Percentiles rank a stretch among this genome's conserved stretches.
These are phyloP conservation scores for Suhomyces chickasaworum DNA, from an alignment of 1,139 yeast species.

Conservation along the genomic window DNA sequence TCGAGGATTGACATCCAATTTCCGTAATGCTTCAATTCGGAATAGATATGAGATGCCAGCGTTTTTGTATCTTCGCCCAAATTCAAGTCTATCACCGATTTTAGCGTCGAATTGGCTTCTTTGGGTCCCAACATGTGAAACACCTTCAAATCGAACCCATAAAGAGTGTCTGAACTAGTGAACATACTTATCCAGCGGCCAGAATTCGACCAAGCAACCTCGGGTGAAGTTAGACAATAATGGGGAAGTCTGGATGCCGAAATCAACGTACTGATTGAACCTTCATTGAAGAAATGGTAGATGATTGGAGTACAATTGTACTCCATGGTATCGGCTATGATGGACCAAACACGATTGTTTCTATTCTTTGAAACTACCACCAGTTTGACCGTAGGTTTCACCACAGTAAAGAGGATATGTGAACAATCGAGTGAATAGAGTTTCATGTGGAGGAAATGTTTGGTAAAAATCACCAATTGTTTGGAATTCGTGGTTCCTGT, in stretches of 20 bases:
- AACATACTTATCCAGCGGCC: slow-evolving; percentile 42
- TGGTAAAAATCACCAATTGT: slow-evolving; percentile 39
- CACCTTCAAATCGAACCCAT: slow-evolving; percentile 35
- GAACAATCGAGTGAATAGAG: slow-evolving; percentile 44
- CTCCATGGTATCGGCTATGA: slow-evolving; percentile 22
- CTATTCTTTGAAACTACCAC: slow-evolving; percentile 23
- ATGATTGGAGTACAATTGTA: slow-evolving; percentile 26
- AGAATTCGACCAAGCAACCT: slow-evolving; percentile 34
- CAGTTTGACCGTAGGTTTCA: slow-evolving; percentile 28
- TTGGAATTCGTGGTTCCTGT: slow-evolving; percentile 35
- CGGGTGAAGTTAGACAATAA: slow-evolving; percentile 19
- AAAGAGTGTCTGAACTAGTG: slow-evolving; percentile 26
- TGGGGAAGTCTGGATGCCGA: slow-evolving; percentile 12
- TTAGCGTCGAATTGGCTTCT: neutral
- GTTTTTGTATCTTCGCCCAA: slow-evolving; percentile 1
- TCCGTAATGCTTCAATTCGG: slow-evolving; percentile 4
- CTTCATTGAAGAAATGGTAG: slow-evolving; percentile 40
- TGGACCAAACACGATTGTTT: slow-evolving; percentile 31
- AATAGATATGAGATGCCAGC: neutral
- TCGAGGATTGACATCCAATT: slow-evolving; percentile 9
- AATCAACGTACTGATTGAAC: slow-evolving; percentile 29
- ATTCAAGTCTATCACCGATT: slow-evolving; percentile 4
- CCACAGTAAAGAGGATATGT: slow-evolving; percentile 33
- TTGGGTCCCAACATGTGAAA: slow-evolving; percentile 29
- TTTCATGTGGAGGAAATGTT: slow-evolving; percentile 29